Base-by-base conservation (phyloP, 257 asterid species). In the Penstemon newberryi region DNA sequence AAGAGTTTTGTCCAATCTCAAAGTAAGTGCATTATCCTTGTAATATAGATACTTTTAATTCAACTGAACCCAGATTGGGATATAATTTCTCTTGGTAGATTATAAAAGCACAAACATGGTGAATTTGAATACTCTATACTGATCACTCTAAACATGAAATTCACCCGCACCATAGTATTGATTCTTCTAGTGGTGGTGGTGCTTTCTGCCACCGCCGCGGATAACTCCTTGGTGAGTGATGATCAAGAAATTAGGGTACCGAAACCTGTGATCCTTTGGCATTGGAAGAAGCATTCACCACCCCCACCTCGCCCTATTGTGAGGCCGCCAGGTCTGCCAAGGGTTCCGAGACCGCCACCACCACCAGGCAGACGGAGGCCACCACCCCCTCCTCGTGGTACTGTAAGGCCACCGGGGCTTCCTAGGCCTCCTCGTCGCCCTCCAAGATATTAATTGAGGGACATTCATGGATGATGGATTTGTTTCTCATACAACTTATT, bases 381-480 rank as follows among this genome's bases (percentile, higher is more conserved):
- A 8, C 47, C 47, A 7, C 56, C 56, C 13, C 56, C 56, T 5
- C 52, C 52, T 47, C 52, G n/a, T 18, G 37, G 58, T 53, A 38
- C 19, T 53, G 58, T 53, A 11, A 53, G 58, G 58, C 58, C 58
- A 53, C 58, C 58, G 4, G 58, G 58, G 11, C 38, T 53, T 33
- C 58, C 58, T 15, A 15, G 58, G 58, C 58, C 58, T 15, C 58
- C 61, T 56, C 42, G 42, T 13, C 61, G 61, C 61, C 15, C 42
- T 33, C 41, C 61, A 56, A 56, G 61, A 56, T n/a, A n/a, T n/a
- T n/a, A n/a, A n/a, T n/a, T n/a, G n/a, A n/a, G n/a, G n/a, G n/a
- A n/a, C n/a, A n/a, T n/a, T n/a, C n/a, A n/a, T n/a, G 42, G 61
- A 7, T 56, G 61, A 56, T n/a, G 42, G 15, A 56, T 3, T 33